Evolutionary conservation across 2,329 filamentous ascomycete genomes (phyloP).

Genomic region (Penicillium frequentans): DNA sequence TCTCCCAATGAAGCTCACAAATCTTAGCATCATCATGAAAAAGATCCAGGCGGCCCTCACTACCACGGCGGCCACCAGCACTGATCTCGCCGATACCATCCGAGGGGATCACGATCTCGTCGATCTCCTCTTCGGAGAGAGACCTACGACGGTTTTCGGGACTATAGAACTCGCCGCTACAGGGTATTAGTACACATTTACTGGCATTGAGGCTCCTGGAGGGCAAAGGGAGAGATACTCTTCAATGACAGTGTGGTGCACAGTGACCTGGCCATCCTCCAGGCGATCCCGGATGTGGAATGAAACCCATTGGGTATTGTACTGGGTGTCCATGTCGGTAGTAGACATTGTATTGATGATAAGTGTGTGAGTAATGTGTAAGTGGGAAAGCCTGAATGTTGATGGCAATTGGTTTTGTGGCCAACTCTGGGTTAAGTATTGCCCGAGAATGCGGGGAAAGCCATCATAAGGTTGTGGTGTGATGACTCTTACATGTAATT

Average conservation of each 20-base stretch:
- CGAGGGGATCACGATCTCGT: slow-evolving; percentile 28
- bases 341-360: neutral
- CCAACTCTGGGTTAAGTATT: slow-evolving; percentile 4
- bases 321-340: slow-evolving; percentile 15
- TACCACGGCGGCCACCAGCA: slow-evolving; percentile 31
- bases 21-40: slow-evolving; percentile 33
- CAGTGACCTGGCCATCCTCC: slow-evolving; percentile 23
- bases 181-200: slow-evolving; percentile 1
- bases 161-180: slow-evolving; percentile 30
- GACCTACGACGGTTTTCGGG: slow-evolving; percentile 22
- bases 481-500: slow-evolving; percentile 18
- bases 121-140: slow-evolving; percentile 31
- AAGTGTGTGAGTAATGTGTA: neutral
- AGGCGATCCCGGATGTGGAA: slow-evolving; percentile 32
- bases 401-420: neutral
- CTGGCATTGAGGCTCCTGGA: neutral
- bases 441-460: slow-evolving; percentile 9
- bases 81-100: slow-evolving; percentile 33
- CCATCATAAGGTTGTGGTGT: slow-evolving; percentile 3
- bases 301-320: slow-evolving; percentile 30
- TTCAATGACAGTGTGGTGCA: slow-evolving; percentile 31
- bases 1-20: slow-evolving; percentile 35
- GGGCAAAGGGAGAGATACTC: slow-evolving; percentile 19
- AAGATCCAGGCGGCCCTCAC: slow-evolving; percentile 33
- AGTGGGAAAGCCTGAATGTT: neutral